Percentiles rank a stretch among this genome's conserved stretches.
Conservation (phyloP, 176 grass and related monocot genomes). For the Avena sativa region DNA sequence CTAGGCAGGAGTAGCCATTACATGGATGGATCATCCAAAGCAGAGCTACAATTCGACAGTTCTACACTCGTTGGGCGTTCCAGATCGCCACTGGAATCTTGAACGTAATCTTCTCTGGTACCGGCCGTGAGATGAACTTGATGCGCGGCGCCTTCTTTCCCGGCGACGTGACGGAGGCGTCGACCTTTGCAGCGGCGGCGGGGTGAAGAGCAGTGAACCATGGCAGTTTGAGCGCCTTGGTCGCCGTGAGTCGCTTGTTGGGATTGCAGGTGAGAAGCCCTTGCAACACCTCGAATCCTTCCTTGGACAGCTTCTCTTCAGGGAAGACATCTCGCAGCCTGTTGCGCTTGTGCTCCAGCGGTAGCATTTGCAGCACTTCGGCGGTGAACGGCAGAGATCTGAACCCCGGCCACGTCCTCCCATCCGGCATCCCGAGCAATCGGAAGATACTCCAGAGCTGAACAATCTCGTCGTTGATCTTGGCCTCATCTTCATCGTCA, state of each 20-base stretch:
- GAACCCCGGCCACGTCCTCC: not conserved
- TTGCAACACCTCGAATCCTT: not conserved
- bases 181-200: not conserved
- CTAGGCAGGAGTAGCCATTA: not conserved
- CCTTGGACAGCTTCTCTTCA: not conserved
- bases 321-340: not conserved
- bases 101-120: not conserved
- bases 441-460: not conserved
- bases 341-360: not conserved
- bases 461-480: not conserved
- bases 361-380: not conserved
- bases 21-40: not conserved
- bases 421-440: not conserved
- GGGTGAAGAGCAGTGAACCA: not conserved
- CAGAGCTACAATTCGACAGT: not conserved
- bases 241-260: not conserved
- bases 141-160: not conserved
- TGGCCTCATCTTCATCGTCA: not conserved
- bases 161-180: not conserved
- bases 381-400: not conserved
- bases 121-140: not conserved
- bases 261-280: slow-evolving; percentile 3
- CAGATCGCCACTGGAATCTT: not conserved
- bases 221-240: not conserved
- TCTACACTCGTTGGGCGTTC: not conserved